Evolutionary conservation across 192 early-diverging fungal genomes (phyloP), one percentile per base, ranked within the genome.

Genomic region (Rhizophagus prolifer): DNA sequence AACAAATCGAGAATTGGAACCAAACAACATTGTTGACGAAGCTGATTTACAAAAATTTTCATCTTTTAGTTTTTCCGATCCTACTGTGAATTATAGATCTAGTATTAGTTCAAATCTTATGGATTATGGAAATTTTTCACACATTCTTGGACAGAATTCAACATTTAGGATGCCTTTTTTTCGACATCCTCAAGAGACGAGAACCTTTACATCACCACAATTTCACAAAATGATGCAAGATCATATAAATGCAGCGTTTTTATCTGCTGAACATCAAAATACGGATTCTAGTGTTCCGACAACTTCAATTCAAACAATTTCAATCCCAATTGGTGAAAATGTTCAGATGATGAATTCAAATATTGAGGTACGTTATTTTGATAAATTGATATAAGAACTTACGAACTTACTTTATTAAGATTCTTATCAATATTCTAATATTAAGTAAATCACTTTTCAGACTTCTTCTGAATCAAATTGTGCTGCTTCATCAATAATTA

Each of bases 111-210:
- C 36, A 46, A 70, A 21, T 46, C 6, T 46, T 25, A 70, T 70
- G 23, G 41, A 41, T 6, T 70, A 70, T 70, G 68, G 34, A 54
- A 77, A 50, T 50, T 34, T 70, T 58, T 31, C 70, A 73, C 26
- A 28, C 41, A 26, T 72, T 8, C 21, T 38, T 58, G 69, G 36
- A 34, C 50, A 44, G 50, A 59, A 25, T 44, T 60, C 74, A 4
- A 26, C 23, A 23, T 64, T 72, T 25, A 76, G 26, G 58, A 46
- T 30, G 31, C 70, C 38, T 0, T 44, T n/a, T 28, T 28, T 50
- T 71, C 21, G 46, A 44, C 21, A 44, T 14, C 47, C 69, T 47
- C 21, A 25, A 47, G 30, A 31, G 21, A 25, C 69, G 4, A 31
- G 26, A n/a, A 28, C 38, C 4, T 4, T 41, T 1, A 31, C 25